phyloP scores from a whole-genome alignment of 2,329 filamentous ascomycete species.

The Tricladium varicosporioides region DNA sequence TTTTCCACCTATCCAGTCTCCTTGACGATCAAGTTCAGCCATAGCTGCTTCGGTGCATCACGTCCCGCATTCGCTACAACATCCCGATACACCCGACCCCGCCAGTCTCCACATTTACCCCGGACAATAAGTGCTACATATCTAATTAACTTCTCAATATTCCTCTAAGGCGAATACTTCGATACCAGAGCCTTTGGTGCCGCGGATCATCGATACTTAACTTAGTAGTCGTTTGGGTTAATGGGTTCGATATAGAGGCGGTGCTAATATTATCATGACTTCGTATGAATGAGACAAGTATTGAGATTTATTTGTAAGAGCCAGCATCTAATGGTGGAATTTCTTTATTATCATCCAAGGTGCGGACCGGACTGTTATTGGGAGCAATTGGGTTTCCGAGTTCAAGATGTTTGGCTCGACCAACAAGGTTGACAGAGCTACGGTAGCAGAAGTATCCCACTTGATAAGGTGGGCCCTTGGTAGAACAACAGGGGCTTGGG shows the following conservation, averaged over 20 bases:
- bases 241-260: not conserved
- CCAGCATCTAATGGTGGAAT: not conserved
- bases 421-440: slow-evolving; percentile 5
- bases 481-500: slow-evolving; percentile 18
- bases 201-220: not conserved
- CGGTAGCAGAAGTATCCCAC: slow-evolving; percentile 4
- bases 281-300: not conserved
- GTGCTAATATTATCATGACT: not conserved
- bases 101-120: not conserved
- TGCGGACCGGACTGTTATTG: too few species aligned
- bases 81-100: not conserved
- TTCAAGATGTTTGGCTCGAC: slow-evolving; percentile 4
- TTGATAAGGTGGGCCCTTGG: slow-evolving; percentile 19
- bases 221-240: not conserved
- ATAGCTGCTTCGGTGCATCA: slow-evolving; percentile 1
- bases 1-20: slow-evolving; percentile 6
- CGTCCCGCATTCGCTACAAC: slow-evolving; percentile 1
- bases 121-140: not conserved
- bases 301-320: not conserved
- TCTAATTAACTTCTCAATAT: too few species aligned
- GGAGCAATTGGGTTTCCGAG: not conserved
- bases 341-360: too few species aligned
- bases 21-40: not conserved
- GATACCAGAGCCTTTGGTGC: too few species aligned
- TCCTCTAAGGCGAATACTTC: too few species aligned